These are phyloP conservation scores for Aspergillus texensis DNA, from an alignment of 2,329 filamentous ascomycete species.

Conservation along the genomic window DNA sequence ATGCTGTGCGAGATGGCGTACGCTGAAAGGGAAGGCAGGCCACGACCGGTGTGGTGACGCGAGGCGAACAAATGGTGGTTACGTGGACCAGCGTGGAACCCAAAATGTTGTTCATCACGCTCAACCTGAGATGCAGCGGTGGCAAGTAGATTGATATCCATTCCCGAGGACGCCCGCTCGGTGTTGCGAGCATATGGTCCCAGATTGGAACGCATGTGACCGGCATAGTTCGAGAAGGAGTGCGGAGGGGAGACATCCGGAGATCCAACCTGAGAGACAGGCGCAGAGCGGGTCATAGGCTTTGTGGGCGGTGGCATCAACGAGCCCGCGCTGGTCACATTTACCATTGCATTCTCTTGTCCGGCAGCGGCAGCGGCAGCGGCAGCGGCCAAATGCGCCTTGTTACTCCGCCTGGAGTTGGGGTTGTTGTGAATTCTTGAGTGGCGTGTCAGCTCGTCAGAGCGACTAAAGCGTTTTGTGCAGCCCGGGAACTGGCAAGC, in stretches of 20 bases:
- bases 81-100: constrained; percentile 46
- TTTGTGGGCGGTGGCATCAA: constrained; percentile 81
- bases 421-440: constrained; percentile 99
- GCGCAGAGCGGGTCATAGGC: constrained; percentile 84
- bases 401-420: constrained; percentile 91
- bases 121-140: constrained; percentile 69
- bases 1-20: constrained; percentile 79
- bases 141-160: constrained; percentile 71
- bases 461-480: constrained; percentile 95
- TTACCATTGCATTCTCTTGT: constrained; percentile 52
- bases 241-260: constrained; percentile 95
- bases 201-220: constrained; percentile 60
- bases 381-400: constrained; percentile 66
- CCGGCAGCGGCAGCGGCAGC: constrained; percentile 57
- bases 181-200: constrained; percentile 56
- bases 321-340: constrained; percentile 48
- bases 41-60: constrained; percentile 54
- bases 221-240: constrained; percentile 69
- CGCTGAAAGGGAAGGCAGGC: constrained; percentile 75
- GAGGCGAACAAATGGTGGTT: constrained; percentile 51
- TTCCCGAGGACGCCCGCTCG: constrained; percentile 52
- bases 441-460: constrained; percentile 93
- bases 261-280: constrained; percentile 82
- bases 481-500: constrained; percentile 94
- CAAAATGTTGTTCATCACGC: constrained; percentile 58